Base-by-base conservation (phyloP, 257 asterid species). In the Osmanthus fragrans region DNA sequence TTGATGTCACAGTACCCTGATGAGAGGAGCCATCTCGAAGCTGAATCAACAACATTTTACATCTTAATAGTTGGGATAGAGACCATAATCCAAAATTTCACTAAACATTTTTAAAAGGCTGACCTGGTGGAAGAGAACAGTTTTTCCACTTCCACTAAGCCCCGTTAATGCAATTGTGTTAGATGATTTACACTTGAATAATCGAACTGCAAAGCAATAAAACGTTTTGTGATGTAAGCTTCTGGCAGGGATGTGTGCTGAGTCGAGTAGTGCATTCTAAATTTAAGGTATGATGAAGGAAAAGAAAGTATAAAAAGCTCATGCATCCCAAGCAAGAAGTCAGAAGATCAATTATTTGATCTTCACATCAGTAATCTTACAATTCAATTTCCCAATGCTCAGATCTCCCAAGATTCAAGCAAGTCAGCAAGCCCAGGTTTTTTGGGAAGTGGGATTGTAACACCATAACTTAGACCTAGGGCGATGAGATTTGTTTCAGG, bases 11-110 rank as follows among this genome's bases (percentile, higher is more conserved):
- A 56, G 96, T 89, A 79, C 97, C 96, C 84, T 79, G 91, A 84
- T 92, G 99, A 32, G 92, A 82, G 70, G 97, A 89, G 29, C 97
- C 98, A 85, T 95, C 97, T 75, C 86, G 96, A 80, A 95, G 97
- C 97, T 92, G 80, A 39, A 76, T 4, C 49, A n/a, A 54, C 36
- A 76, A 81, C 51, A 74, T 58, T 60, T 7, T 45, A 76, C 8
- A 42, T 77, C 73, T 60, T 29, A 75, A 76, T 29, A 70, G 75
- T 36, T 21, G 33, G 51, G 37, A 18, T 8, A 29, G 42, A 83
- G 29, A n/a, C 19, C 40, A 27, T 8, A 27, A 67, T 34, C 33
- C 37, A 27, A 68, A 66, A 19, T 2, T 37, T 74, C 39, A 67
- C 68, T 75, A 68, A 67, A 39, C 51, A 36, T n/a, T 49, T n/a